These are phyloP conservation scores for Linaria vulgaris DNA, from an alignment of 257 asterid species.

Conservation along the genomic window DNA sequence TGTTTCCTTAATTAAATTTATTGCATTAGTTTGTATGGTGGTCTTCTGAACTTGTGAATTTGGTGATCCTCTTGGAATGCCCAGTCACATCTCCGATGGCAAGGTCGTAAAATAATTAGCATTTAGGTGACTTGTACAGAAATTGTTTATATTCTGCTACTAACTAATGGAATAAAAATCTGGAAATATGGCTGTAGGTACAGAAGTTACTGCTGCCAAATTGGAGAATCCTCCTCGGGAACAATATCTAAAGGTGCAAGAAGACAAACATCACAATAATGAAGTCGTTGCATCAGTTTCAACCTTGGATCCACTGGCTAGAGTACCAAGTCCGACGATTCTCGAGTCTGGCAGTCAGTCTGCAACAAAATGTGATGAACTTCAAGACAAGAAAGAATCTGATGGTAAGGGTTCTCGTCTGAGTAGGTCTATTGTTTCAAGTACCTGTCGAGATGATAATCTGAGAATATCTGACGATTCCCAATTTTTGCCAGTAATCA, in stretches of 20 bases:
- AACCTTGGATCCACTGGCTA: constrained; percentile 25
- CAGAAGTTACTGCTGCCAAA: constrained; percentile 23
- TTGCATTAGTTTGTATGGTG: not conserved
- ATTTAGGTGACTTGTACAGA: not conserved
- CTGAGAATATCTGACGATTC: constrained; percentile 31
- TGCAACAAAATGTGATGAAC: constrained; percentile 25
- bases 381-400: constrained; percentile 22
- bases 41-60: constrained; percentile 4
- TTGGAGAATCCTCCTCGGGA: constrained; percentile 24
- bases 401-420: constrained; percentile 19
- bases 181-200: constrained; percentile 27
- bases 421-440: constrained; percentile 33
- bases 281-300: constrained; percentile 32
- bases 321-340: constrained; percentile 18
- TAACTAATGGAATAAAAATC: not conserved
- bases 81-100: constrained; percentile 1
- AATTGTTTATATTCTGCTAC: constrained; percentile 6
- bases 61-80: constrained; percentile 14
- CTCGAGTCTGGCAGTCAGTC: constrained; percentile 24
- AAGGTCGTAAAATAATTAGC: not conserved
- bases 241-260: constrained; percentile 24
- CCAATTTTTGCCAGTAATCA: constrained; percentile 15
- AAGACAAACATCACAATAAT: constrained; percentile 19
- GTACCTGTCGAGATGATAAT: constrained; percentile 27
- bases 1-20: not conserved